A percentile compares a stretch with the other conserved stretches of the same genome.
phyloP scores from a whole-genome alignment of 1,284 basidiomycete genomes.

The Somion occarium region DNA sequence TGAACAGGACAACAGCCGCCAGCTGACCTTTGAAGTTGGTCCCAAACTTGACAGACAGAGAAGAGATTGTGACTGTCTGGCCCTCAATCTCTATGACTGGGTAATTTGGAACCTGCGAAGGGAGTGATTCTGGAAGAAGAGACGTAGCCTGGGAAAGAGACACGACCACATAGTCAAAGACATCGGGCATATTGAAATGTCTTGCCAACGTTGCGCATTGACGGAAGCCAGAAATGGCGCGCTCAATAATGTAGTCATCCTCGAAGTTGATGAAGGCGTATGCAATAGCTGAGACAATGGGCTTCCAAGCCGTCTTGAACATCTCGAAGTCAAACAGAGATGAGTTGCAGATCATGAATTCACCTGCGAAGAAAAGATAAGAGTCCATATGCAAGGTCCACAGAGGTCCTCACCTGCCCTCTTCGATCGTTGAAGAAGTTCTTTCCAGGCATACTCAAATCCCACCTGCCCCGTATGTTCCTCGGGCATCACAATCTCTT shows the following conservation, averaged over 20 bases:
- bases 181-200: slow-evolving; percentile 86
- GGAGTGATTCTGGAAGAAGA: slow-evolving; percentile 70
- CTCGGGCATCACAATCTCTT: slow-evolving; percentile 97
- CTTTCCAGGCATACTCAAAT: slow-evolving; percentile 99
- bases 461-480: slow-evolving; percentile 96
- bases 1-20: slow-evolving; percentile 96
- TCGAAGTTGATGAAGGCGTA: slow-evolving; percentile 94
- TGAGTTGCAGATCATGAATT: slow-evolving; percentile 78
- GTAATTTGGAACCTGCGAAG: slow-evolving; percentile 77
- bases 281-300: slow-evolving; percentile 86
- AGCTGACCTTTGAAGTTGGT: slow-evolving; percentile 95
- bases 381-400: not conserved
- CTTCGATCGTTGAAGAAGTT: slow-evolving; percentile 79
- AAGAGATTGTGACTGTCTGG: slow-evolving; percentile 86
- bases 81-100: slow-evolving; percentile 93
- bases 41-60: slow-evolving; percentile 90
- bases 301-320: slow-evolving; percentile 91
- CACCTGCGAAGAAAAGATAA: slow-evolving; percentile 42
- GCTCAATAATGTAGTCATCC: slow-evolving; percentile 95
- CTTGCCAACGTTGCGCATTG: slow-evolving; percentile 95
- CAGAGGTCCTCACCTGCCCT: slow-evolving; percentile 56
- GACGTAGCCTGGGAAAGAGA: slow-evolving; percentile 88
- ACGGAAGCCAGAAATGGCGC: slow-evolving; percentile 90
- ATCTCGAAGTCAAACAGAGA: slow-evolving; percentile 84
- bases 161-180: slow-evolving; percentile 94